Evolutionary conservation across 2,329 filamentous ascomycete species (phyloP), one percentile per base, ranked within the genome.

Genomic region (Leptographium galeiforme): DNA sequence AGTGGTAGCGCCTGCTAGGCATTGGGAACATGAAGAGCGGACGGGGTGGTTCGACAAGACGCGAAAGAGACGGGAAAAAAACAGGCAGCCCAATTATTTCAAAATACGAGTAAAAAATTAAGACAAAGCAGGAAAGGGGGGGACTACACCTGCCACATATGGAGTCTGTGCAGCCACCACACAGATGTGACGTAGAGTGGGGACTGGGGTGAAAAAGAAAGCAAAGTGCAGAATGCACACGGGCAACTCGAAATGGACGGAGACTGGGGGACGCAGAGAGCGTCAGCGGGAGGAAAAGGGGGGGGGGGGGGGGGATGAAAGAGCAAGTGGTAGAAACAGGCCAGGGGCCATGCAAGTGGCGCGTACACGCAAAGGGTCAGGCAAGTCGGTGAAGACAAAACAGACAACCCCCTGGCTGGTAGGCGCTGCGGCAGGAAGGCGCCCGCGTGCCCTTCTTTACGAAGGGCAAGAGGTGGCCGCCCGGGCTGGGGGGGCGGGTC

Each of bases 161-260:
- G 45, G 30, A 13, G 30, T 14, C 18, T 16, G 18, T 13, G 19
- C 25, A 38, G 14, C 6, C 14, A 47, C 45, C 43, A 45, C 41
- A 43, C 48, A 50, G 48, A 43, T 16, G 48, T 50, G 33, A 50
- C 48, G 38, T 50, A 50, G 38, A 41, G 48, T 50, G 48, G 48
- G 38, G 48, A 41, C 48, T 50, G 38, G 38, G 48, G 39, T 18
- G 48, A 38, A 14, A 25, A 43, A 38, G 48, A 47, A 47, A 18
- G 32, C 8, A 44, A 8, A 14, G 39, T 13, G 25, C 25, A 25
- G 5, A 25, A 25, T 25, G 25, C 25, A n/a, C 25, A 25, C 25
- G 25, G 25, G 3, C 25, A 25, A 5, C 25, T 25, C 25, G 25
- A 25, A 25, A 36, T 8, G 34, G 8, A 13, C 34, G n/a, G 39